Evolutionary conservation across 2,329 filamentous ascomycete genomes (phyloP), one percentile per base, ranked within the genome.

Genomic region (Colletotrichum filicis): DNA sequence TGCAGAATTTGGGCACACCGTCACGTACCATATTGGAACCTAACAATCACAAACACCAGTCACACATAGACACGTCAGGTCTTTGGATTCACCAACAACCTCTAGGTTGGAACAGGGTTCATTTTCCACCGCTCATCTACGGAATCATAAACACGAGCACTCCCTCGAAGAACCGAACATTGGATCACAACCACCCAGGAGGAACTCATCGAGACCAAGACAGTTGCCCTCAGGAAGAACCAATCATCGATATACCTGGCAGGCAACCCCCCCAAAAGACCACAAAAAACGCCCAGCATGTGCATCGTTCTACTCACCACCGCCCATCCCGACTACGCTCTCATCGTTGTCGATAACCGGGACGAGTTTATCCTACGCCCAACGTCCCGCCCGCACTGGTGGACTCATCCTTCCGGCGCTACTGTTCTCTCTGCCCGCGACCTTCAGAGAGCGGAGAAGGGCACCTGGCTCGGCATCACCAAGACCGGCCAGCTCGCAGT

Each of bases 301-400:
- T 95, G 94, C 80, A 95, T 95, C 83, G 92, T 91, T 61, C 85
- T 95, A 58, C 85, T 94, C 71, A 94, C 93, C 30, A 95, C 93
- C 22, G 88, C 92, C 58, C 93, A 95, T 79, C 93, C 94, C 11
- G 86, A 89, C 76, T 95, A 95, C 82, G 88, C 92, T 30, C 87
- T 95, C 73, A 93, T 96, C 77, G 84, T 94, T 73, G 86, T 95
- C 79, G 91, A 95, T 83, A 96, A 96, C 81, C 90, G 94, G 77
- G 94, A 96, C 84, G 93, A 92, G 80, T 92, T 89, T 82, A 89
- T 92, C 75, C 85, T 92, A 16, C 87, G 91, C 32, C 91, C 91
- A 4, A 92, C 91, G 2, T 91, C 88, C 65, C 85, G 88, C 71
- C 90, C 90, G 7, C 87, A 91, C 80, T 92, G 90, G 90, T 92